Evolutionary conservation across 441 rosid genomes (phyloP), one percentile per base, ranked within the genome.

Genomic region (Lepidium campestre): DNA sequence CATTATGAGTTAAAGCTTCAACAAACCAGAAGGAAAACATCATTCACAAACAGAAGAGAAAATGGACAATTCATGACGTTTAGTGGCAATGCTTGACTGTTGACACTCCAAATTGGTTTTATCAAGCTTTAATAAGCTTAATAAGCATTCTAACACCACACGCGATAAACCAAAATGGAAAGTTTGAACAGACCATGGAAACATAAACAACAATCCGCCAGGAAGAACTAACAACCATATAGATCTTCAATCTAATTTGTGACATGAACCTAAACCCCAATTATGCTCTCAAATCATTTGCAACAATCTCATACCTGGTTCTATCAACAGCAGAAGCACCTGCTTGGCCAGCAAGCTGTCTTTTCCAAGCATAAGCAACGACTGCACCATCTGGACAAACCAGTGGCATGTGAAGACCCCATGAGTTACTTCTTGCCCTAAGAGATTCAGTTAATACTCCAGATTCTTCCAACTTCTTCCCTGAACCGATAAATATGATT

Each of bases 381-480:
- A 89, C 98, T 0, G 97, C 98, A 14, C 98, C 98, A 74, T 93
- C 98, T 1, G 97, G 98, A 77, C 97, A 93, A 50, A 91, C 98
- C 79, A 93, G 29, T 0, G 98, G 97, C 93, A 93, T 85, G 53
- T 91, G 96, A 82, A 89, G 79, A 56, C 96, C 95, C 97, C 99
- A 93, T 7, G 91, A 86, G 36, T 93, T 86, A 60, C 97, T 89
- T 59, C 96, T 79, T 2, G 85, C 82, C 54, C 88, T 67, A 31
- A 91, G 81, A 49, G 95, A 85, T 40, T 93, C 96, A 31, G 85
- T 89, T 10, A 93, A 67, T 67, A 91, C 96, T 65, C 97, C 96
- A 52, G 96, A 81, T 71, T 91, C 99, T 70, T 93, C 96, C 17
- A 93, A 78, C 52, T 81, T 90, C 83, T 81, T 89, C 73, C 99